Percentiles rank a stretch among this genome's conserved stretches.
phyloP scores from a whole-genome alignment of 441 rosid species.

The Biscutella laevigata region DNA sequence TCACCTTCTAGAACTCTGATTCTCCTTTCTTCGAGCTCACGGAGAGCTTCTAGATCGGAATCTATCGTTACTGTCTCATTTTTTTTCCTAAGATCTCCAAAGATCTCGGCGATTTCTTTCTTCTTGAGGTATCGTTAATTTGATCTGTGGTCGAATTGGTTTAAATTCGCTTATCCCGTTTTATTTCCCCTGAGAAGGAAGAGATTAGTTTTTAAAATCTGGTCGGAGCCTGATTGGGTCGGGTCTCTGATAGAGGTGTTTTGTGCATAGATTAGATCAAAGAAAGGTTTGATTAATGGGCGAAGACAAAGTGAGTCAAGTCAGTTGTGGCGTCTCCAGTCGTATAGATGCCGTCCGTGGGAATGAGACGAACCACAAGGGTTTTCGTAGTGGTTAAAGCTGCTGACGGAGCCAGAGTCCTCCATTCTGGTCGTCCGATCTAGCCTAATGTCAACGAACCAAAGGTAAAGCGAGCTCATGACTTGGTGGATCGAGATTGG shows the following conservation, averaged over 20 bases:
- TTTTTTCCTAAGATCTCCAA: conserved; percentile 5
- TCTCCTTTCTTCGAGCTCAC: too few species aligned
- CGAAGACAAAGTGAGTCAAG: not conserved
- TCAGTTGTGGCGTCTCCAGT: conserved; percentile 9
- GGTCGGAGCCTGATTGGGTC: not conserved
- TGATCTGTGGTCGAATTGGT: conserved; percentile 11
- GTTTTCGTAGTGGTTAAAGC: conserved; percentile 77
- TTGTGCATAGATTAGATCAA: not conserved
- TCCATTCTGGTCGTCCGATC: conserved; percentile 77
- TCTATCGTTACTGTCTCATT: too few species aligned
- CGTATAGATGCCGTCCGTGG: conserved; percentile 85
- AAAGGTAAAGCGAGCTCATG: conserved; percentile 40
- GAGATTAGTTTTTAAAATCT: not conserved
- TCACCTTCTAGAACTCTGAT: too few species aligned
- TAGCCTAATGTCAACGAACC: conserved; percentile 47
- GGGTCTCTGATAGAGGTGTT: not conserved
- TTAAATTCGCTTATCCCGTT: not conserved
- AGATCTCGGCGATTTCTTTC: conserved; percentile 12
- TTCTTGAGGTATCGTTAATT: conserved; percentile 9
- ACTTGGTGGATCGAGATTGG: conserved; percentile 40
- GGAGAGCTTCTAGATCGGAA: too few species aligned
- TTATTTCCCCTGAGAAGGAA: not conserved
- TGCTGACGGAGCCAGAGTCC: conserved; percentile 65
- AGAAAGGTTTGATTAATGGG: too few species aligned
- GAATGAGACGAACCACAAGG: conserved; percentile 70